Evolutionary conservation across 2,329 filamentous ascomycete genomes (phyloP).

Genomic region (Colletotrichum sublineola): DNA sequence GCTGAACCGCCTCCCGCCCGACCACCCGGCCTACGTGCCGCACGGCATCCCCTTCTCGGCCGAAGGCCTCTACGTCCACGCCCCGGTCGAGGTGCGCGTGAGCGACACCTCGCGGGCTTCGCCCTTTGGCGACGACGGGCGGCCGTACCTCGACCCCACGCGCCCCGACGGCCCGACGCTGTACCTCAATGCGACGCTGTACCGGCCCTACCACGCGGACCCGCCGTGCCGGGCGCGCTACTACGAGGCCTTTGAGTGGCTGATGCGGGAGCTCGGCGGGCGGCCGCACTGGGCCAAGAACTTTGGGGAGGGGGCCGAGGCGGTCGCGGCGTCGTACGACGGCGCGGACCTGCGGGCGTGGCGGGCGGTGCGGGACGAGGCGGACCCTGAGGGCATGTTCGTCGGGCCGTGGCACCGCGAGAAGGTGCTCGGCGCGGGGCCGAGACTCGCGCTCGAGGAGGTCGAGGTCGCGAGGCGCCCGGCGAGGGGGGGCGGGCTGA

Average conservation of each 20-base stretch:
- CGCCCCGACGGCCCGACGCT: constrained; percentile 77
- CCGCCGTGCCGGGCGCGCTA: constrained; percentile 83
- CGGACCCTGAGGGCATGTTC: constrained; percentile 88
- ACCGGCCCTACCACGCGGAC: constrained; percentile 83
- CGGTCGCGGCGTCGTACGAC: constrained; percentile 77
- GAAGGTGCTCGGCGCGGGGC: constrained; percentile 65
- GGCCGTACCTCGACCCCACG: constrained; percentile 77
- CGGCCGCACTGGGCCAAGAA: constrained; percentile 96
- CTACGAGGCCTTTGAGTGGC: constrained; percentile 90
- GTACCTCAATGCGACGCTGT: constrained; percentile 91
- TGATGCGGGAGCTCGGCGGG: constrained; percentile 88
- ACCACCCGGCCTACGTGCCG: constrained; percentile 73
- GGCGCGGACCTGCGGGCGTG: constrained; percentile 72
- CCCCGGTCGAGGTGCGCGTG: constrained; percentile 92
- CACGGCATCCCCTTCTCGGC: constrained; percentile 84
- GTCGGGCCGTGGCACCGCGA: constrained; percentile 90
- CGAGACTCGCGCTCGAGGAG: constrained; percentile 54
- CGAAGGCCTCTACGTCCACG: constrained; percentile 85
- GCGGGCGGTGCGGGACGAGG: constrained; percentile 75
- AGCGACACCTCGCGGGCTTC: constrained; percentile 71
- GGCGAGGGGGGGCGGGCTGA: constrained; percentile 27
- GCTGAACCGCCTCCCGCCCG: constrained; percentile 75
- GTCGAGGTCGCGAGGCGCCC: constrained; percentile 46
- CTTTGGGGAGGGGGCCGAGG: constrained; percentile 70
- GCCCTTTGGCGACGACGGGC: constrained; percentile 41